A percentile compares a stretch with the other conserved stretches of the same genome.
These are phyloP conservation scores for Linderniella brevidens DNA, from an alignment of 257 asterid genomes.

Conservation along the genomic window DNA sequence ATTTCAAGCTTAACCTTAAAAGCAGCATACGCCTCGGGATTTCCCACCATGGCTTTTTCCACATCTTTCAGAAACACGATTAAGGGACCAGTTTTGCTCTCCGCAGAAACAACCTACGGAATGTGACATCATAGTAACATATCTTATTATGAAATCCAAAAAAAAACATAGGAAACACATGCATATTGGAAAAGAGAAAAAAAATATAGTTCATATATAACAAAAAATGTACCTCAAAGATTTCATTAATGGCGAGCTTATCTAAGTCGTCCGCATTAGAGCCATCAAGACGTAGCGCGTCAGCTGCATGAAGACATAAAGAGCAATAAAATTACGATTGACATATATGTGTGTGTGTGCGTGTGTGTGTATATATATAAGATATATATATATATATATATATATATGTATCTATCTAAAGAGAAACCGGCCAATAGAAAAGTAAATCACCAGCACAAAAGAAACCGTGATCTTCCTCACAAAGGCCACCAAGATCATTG, in stretches of 20 bases:
- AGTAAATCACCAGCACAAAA: conserved; percentile 74
- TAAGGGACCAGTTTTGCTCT: conserved; percentile 65
- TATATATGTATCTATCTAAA: conserved; percentile 1
- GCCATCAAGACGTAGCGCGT: conserved; percentile 56
- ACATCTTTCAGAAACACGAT: conserved; percentile 87
- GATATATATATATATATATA: no score
- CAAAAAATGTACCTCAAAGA: conserved; percentile 59
- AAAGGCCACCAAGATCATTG: conserved; percentile 81
- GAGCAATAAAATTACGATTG: conserved; percentile 5
- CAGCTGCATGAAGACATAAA: conserved; percentile 26
- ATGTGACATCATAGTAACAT: no score
- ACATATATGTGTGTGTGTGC: neutral
- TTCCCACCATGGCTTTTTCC: conserved; percentile 73
- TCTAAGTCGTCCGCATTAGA: conserved; percentile 58
- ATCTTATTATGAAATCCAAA: no score
- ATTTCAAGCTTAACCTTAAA: conserved; percentile 65
- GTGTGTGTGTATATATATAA: no score
- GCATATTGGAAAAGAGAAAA: conserved; percentile 6
- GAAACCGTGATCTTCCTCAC: conserved; percentile 75
- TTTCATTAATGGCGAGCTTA: conserved; percentile 39
- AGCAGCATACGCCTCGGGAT: conserved; percentile 45
- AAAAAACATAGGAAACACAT: conserved; percentile 6
- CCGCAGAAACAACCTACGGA: conserved; percentile 48
- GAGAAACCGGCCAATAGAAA: conserved; percentile 11
- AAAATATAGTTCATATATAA: conserved; percentile 4